phyloP scores from a whole-genome alignment of 192 early-diverging fungal species.

The Coemansia sp. region DNA sequence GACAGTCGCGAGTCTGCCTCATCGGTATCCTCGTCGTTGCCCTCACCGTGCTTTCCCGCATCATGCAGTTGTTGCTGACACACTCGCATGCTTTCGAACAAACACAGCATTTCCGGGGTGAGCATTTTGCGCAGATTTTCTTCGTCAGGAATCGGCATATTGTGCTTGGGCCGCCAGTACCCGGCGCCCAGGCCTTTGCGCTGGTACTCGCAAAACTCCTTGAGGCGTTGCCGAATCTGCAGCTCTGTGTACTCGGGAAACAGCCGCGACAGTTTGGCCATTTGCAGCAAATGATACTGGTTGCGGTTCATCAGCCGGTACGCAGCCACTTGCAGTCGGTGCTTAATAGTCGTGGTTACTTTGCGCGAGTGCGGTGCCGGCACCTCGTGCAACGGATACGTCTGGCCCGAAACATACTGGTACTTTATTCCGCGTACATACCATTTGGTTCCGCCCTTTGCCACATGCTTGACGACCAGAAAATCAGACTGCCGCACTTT shows the following conservation, averaged over 20 bases:
- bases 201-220: conserved; percentile 96
- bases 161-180: conserved; percentile 86
- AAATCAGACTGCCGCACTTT: conserved; percentile 73
- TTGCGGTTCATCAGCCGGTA: conserved; percentile 86
- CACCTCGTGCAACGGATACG: conserved; percentile 90
- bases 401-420: conserved; percentile 88
- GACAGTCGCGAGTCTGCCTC: conserved; percentile 66
- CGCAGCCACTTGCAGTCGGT: conserved; percentile 82
- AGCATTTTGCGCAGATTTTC: conserved; percentile 89
- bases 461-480: conserved; percentile 75
- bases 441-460: conserved; percentile 79
- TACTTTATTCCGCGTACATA: conserved; percentile 80
- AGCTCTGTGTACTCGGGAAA: conserved; percentile 87
- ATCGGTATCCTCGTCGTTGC: conserved; percentile 66
- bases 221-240: conserved; percentile 86
- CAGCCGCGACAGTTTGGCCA: conserved; percentile 72
- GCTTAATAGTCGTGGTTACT: conserved; percentile 82
- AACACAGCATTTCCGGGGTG: conserved; percentile 93
- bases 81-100: conserved; percentile 89
- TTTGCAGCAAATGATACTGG: conserved; percentile 69
- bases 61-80: conserved; percentile 91
- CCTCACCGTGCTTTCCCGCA: conserved; percentile 75
- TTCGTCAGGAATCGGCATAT: conserved; percentile 71
- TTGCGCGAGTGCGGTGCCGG: conserved; percentile 93
- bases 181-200: conserved; percentile 82